Percentiles rank a stretch among this genome's conserved stretches.
Evolutionary conservation across 495 filamentous ascomycete species (phyloP).

Genomic region (Aspergillus homomorphus): DNA sequence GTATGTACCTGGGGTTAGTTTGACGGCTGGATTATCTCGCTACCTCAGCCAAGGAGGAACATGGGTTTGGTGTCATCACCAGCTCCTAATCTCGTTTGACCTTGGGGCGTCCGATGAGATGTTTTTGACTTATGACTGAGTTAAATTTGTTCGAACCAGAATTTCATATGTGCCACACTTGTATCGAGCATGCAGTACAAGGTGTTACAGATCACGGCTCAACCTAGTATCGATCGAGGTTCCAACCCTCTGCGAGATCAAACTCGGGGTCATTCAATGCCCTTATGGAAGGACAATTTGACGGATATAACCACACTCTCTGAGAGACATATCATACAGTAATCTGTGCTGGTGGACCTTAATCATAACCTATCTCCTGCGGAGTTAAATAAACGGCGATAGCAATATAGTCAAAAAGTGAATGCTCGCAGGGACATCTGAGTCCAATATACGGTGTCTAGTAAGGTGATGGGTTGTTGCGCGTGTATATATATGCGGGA

Average conservation of each 20-base stretch:
- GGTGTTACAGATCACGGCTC: conserved; percentile 2
- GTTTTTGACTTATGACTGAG: no score
- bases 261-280: conserved; percentile 2
- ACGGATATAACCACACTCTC: not conserved
- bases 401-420: no score
- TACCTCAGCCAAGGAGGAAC: not conserved
- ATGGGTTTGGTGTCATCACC: not conserved
- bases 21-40: not conserved
- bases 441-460: no score
- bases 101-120: no score
- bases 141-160: no score
- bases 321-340: not conserved
- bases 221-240: conserved; percentile 11
- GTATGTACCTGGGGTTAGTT: no score
- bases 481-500: no score
- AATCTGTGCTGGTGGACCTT: no score
- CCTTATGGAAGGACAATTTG: not conserved
- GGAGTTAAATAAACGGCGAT: no score
- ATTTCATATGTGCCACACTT: not conserved
- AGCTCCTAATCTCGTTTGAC: not conserved
- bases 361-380: no score
- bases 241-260: conserved; percentile 11
- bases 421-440: no score
- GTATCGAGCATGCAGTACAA: conserved; percentile 1
- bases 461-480: no score